A percentile compares a stretch with the other conserved stretches of the same genome.
phyloP scores from a whole-genome alignment of 1,284 basidiomycete genomes.

The Athelia sp. region DNA sequence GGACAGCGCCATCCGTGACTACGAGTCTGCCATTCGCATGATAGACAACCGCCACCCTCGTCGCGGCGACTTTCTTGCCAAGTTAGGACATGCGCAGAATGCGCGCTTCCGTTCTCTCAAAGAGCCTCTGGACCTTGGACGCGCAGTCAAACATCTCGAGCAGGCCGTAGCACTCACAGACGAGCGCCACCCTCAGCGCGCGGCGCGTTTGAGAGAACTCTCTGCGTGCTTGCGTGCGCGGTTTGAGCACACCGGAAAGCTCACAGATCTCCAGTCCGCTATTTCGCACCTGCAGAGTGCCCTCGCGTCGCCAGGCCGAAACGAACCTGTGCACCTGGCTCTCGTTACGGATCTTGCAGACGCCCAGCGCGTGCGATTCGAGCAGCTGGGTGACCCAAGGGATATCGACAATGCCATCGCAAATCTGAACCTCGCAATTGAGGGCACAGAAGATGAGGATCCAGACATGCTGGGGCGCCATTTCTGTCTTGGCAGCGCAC shows the following conservation, averaged over 20 bases:
- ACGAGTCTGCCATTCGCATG: background rate
- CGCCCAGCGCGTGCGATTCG: background rate
- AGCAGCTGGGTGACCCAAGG: background rate
- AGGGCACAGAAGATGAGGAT: background rate
- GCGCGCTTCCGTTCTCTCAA: background rate
- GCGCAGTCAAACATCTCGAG: background rate
- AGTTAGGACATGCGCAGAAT: background rate
- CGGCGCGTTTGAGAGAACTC: background rate
- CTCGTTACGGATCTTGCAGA: background rate
- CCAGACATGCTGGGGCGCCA: background rate
- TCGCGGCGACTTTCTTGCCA: background rate
- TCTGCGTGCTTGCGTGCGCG: background rate
- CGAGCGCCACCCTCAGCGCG: background rate
- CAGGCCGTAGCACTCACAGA: background rate
- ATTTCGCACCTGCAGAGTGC: background rate
- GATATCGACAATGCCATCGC: constrained; percentile 1
- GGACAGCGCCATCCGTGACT: background rate
- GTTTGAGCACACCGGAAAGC: background rate
- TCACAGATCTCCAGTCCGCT: background rate
- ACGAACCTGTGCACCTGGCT: background rate
- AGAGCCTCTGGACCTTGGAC: background rate
- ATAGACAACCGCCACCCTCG: background rate
- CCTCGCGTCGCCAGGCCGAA: background rate
- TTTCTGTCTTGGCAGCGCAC: background rate
- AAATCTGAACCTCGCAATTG: background rate